Conservation (phyloP, 2,329 filamentous ascomycete genomes). For the Arthrobotrys megalospora region DNA sequence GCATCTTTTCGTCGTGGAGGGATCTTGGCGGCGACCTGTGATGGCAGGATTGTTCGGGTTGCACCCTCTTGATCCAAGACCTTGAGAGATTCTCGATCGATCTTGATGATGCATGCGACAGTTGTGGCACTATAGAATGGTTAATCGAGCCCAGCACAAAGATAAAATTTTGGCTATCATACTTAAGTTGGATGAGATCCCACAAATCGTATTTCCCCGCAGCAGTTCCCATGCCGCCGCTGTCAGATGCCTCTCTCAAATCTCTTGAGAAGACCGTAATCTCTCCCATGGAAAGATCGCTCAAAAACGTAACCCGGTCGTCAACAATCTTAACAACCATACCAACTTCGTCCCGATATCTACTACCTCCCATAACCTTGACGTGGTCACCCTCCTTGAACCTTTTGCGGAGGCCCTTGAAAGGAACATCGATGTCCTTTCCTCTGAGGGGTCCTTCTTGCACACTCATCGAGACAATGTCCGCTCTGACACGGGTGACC, state of each 20-base stretch:
- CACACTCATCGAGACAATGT: slow-evolving; percentile 91
- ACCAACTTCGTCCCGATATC: slow-evolving; percentile 93
- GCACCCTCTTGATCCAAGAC: slow-evolving; percentile 93
- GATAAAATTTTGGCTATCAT: slow-evolving; percentile 66
- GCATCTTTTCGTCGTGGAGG: slow-evolving; percentile 81
- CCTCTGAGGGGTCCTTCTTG: slow-evolving; percentile 85
- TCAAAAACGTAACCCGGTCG: slow-evolving; percentile 91
- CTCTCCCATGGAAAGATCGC: slow-evolving; percentile 91
- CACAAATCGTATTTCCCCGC: slow-evolving; percentile 92
- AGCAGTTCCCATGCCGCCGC: slow-evolving; percentile 82
- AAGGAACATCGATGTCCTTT: slow-evolving; percentile 90
- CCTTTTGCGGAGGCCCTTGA: slow-evolving; percentile 90
- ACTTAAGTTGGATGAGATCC: slow-evolving; percentile 93
- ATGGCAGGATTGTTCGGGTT: slow-evolving; percentile 84
- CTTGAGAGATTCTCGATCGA: slow-evolving; percentile 91
- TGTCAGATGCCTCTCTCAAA: slow-evolving; percentile 90
- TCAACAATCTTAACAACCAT: slow-evolving; percentile 96
- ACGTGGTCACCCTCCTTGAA: slow-evolving; percentile 97
- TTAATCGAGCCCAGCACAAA: slow-evolving; percentile 64
- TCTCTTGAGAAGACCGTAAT: slow-evolving; percentile 99
- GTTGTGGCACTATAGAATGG: slow-evolving; percentile 76
- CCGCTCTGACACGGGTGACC: slow-evolving; percentile 86
- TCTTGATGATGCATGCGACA: slow-evolving; percentile 92
- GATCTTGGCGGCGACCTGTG: slow-evolving; percentile 91
- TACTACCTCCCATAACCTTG: slow-evolving; percentile 96